Base-by-base conservation (phyloP, 108 stramenopile species). In the Nitzschia sp. region DNA sequence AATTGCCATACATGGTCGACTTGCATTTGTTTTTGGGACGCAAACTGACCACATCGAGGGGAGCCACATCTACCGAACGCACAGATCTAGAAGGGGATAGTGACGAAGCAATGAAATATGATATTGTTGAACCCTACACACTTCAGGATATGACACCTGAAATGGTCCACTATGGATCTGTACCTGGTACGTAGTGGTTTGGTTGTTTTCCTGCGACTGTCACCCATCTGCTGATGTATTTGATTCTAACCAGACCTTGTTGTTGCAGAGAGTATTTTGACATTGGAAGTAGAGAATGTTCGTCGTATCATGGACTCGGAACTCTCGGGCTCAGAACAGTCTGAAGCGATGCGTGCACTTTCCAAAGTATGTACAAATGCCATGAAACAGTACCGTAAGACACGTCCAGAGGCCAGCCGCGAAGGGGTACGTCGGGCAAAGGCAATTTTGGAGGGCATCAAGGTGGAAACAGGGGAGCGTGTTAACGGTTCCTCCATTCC, bases 1-100 rank as follows among this genome's bases (percentile, higher is more conserved):
- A 99, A 68, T 38, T 97, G 65, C 93, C 98, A 8, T 98, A 98
- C 81, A 96, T 98, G 96, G 86, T 97, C 17, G 99, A 99, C 68
- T 68, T 98, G 25, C 96, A 98, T 73, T 63, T 95, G 26, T 98
- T 98, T 68, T 77, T 99, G 36, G 99, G 95, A 58, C 77, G 97
- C 41, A 83, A 72, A 78, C 80, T 89, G 50, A 81, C 76, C 22
- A 83, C 72, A 23, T 45, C 60, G 21, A 70, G 38, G 15, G 75
- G 62, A 57, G 30, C 50, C 29, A 69, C 75, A 65, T 45, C 61
- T 32, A 68, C 59, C n/a, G 38, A 74, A 22, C 67, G 23, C 45
- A 64, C 9, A 21, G 82, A 69, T 17, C 32, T 53, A 9, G 66
- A 53, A 60, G 48, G 50, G 23, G 68, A 68, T 13, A 29, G 44